Base-by-base conservation (phyloP, 2,329 filamentous ascomycete genomes). In the Fusarium sterilihyphosum region DNA sequence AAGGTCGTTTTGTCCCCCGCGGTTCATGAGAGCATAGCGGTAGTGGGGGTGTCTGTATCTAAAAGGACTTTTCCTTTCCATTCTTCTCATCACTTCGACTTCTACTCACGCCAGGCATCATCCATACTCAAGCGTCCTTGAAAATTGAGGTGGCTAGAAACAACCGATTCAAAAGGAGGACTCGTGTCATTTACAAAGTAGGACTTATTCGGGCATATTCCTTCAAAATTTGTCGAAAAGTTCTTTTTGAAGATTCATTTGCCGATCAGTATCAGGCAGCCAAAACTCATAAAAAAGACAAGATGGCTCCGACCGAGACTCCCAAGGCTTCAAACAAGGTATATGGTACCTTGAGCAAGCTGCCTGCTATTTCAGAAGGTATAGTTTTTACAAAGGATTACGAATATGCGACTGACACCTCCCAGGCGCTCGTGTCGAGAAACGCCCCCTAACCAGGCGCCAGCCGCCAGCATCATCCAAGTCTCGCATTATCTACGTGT, bases 401-500 rank as follows among this genome's bases (percentile, higher is more conserved):
- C 33, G 22, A 16, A 31, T 29, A 13, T 49, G 18, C 37, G 58
- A 58, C 73, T 65, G 58, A 61, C 22, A 50, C 44, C 20, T 24
- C 13, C 29, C 70, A 89, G 88, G 86, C 72, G 80, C 83, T 64
- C 87, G 82, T 57, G 77, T 90, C 71, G 85, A 85, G 59, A 88
- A 88, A 76, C 85, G 87, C 14, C 86, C 88, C 9, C 80, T 87
- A 47, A 79, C 81, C 72, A 80, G 84, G 70, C 82, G 78, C 12
- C 84, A 84, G 61, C 78, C 81, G 17, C 83, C 85, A n/a, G 79
- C 81, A 20, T 84, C 86, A 26, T 84, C 85, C 54, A 85, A 84
- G 58, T 78, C 83, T 13, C 83, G 81, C 52, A 80, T 88, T 69
- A 85, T 95, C 81, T 94, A 94, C 83, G 85, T 95, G 65, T 90